Conservation (phyloP, 805 yeast genomes). For the Candida glaebosa region DNA sequence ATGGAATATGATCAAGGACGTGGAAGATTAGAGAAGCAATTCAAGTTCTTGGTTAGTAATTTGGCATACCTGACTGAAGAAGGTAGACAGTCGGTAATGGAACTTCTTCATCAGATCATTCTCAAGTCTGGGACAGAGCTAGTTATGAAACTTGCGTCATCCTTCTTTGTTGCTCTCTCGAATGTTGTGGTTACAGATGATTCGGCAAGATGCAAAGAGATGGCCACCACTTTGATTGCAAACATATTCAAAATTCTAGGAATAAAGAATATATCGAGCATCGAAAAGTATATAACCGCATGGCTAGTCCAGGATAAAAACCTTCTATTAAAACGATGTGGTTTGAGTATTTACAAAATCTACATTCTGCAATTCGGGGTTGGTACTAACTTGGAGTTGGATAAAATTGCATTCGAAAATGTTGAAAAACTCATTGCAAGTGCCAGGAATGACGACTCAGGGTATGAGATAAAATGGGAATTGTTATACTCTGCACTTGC, state of each 20-base stretch:
- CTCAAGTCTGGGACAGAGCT: slow-evolving; percentile 60
- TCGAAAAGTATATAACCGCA: slow-evolving; percentile 44
- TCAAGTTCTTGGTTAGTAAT: slow-evolving; percentile 76
- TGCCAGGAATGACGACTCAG: slow-evolving; percentile 30
- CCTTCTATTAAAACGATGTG: slow-evolving; percentile 59
- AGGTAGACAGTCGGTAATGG: slow-evolving; percentile 91
- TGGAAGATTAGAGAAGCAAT: slow-evolving; percentile 77
- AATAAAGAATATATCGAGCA: slow-evolving; percentile 24
- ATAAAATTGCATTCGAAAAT: slow-evolving; percentile 29
- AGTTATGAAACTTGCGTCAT: slow-evolving; percentile 57
- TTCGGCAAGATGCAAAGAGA: slow-evolving; percentile 74
- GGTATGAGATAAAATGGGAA: slow-evolving; percentile 66
- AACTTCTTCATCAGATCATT: slow-evolving; percentile 68
- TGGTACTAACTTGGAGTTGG: slow-evolving; percentile 35
- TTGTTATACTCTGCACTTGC: slow-evolving; percentile 63
- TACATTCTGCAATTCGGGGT: slow-evolving; percentile 48
- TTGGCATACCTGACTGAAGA: slow-evolving; percentile 78
- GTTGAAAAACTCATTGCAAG: slow-evolving; percentile 21
- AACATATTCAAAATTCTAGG: slow-evolving; percentile 51
- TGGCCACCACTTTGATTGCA: slow-evolving; percentile 63
- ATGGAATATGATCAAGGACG: slow-evolving; percentile 94
- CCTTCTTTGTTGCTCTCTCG: slow-evolving; percentile 81
- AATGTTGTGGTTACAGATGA: slow-evolving; percentile 77
- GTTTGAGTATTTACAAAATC: slow-evolving; percentile 68
- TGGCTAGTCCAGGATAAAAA: slow-evolving; percentile 65